phyloP scores from a whole-genome alignment of 106 monocot genomes.

The Dendrobium huoshanense region DNA sequence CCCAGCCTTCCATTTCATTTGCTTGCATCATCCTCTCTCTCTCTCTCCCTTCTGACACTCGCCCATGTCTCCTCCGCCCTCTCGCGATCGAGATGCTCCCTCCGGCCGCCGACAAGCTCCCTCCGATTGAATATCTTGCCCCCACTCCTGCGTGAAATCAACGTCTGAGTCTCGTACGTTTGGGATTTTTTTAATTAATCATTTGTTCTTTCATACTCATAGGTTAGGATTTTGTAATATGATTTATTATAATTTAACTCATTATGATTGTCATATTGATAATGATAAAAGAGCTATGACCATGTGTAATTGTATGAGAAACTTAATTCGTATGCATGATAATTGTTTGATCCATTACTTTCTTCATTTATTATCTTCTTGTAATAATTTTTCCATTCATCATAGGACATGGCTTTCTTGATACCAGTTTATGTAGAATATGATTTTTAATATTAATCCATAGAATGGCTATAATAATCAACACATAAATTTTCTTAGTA shows the following conservation, averaged over 20 bases:
- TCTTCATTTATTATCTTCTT: background rate
- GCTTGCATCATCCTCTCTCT: too few relatives aligned
- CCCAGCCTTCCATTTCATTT: too few relatives aligned
- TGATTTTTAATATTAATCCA: background rate
- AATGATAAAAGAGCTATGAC: background rate
- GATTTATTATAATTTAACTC: background rate
- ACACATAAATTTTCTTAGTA: background rate
- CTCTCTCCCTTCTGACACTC: too few relatives aligned
- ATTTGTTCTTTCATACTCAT: too few relatives aligned
- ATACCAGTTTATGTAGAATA: background rate
- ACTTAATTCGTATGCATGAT: background rate
- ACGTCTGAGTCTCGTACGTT: too few relatives aligned
- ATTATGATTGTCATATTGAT: background rate
- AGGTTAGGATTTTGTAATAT: background rate
- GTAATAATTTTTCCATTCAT: background rate
- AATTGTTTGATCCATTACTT: background rate
- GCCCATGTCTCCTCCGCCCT: too few relatives aligned
- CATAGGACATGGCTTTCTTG: background rate
- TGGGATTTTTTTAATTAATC: too few relatives aligned
- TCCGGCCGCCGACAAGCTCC: too few relatives aligned
- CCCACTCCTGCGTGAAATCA: too few relatives aligned
- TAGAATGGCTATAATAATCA: background rate
- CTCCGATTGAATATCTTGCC: too few relatives aligned
- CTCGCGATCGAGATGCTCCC: too few relatives aligned
- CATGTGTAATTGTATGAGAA: background rate